A percentile compares a stretch with the other conserved stretches of the same genome.
Evolutionary conservation across 1,284 basidiomycete species (phyloP).

Genomic region (Malassezia sp.): DNA sequence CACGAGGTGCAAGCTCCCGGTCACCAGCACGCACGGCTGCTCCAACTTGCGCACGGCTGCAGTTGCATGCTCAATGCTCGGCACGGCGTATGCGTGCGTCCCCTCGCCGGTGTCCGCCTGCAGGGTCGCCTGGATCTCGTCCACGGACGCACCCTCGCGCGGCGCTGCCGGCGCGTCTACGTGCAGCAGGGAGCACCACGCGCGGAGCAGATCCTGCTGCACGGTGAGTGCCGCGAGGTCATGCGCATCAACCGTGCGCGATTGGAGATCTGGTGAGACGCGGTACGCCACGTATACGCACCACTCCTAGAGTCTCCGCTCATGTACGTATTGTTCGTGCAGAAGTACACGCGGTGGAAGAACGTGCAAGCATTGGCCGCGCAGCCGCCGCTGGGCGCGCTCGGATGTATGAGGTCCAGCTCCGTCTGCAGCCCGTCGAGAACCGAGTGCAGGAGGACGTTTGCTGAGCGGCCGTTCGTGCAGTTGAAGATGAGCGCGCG

Average conservation of each 20-base stretch:
- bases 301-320: slow-evolving; percentile 81
- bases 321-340: slow-evolving; percentile 85
- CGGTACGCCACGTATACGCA: too few species aligned
- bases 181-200: slow-evolving; percentile 25
- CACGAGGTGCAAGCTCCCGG: slow-evolving; percentile 85
- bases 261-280: slow-evolving; percentile 21
- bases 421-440: slow-evolving; percentile 44
- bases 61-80: slow-evolving; percentile 74
- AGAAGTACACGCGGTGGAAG: slow-evolving; percentile 80
- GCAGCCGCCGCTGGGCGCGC: neutral
- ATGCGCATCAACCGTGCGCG: slow-evolving; percentile 25
- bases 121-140: too few species aligned
- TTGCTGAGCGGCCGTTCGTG: slow-evolving; percentile 74
- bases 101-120: too few species aligned
- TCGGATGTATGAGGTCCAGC: too few species aligned
- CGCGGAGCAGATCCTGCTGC: slow-evolving; percentile 30
- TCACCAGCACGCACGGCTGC: slow-evolving; percentile 66
- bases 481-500: slow-evolving; percentile 88
- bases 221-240: slow-evolving; percentile 31
- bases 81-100: slow-evolving; percentile 57
- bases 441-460: slow-evolving; percentile 60
- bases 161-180: neutral
- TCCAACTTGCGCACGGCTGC: slow-evolving; percentile 40
- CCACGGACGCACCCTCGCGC: neutral
- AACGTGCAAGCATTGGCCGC: slow-evolving; percentile 62